These are phyloP conservation scores for Juncus effusus DNA, from an alignment of 176 grass and related monocot genomes.

Conservation along the genomic window DNA sequence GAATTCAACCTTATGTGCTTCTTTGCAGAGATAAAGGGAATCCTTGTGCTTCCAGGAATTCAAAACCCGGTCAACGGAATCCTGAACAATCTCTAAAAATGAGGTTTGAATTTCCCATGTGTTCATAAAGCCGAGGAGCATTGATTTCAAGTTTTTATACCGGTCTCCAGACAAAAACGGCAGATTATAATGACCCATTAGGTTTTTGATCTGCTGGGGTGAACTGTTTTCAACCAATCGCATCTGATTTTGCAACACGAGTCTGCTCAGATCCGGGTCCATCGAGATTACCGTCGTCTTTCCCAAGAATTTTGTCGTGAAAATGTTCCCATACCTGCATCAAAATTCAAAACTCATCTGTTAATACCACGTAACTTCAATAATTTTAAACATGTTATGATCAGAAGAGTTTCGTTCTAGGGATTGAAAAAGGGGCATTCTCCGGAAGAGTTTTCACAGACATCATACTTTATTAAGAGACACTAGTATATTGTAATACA, in stretches of 20 bases:
- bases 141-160: neutral
- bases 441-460: too few species aligned
- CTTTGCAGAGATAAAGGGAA: too few species aligned
- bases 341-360: neutral
- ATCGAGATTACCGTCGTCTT: slow-evolving; percentile 17
- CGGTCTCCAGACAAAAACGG: slow-evolving; percentile 9
- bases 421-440: too few species aligned
- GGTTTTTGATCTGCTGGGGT: neutral
- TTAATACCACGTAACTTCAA: too few species aligned
- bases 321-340: slow-evolving; percentile 28
- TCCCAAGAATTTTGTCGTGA: slow-evolving; percentile 11
- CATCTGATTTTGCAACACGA: slow-evolving; percentile 29
- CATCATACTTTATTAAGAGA: too few species aligned
- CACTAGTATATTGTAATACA: too few species aligned
- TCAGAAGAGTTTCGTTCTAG: too few species aligned
- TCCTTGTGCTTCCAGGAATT: too few species aligned
- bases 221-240: slow-evolving; percentile 6
- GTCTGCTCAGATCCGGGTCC: slow-evolving; percentile 22
- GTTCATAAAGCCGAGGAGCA: slow-evolving; percentile 1
- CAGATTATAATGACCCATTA: slow-evolving; percentile 2
- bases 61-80: too few species aligned
- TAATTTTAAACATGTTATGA: too few species aligned
- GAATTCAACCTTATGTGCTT: too few species aligned
- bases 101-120: neutral
- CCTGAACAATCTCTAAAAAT: too few species aligned